Evolutionary conservation across 1,139 yeast species (phyloP).

Genomic region (Yamadazyma pseudoaaseri): DNA sequence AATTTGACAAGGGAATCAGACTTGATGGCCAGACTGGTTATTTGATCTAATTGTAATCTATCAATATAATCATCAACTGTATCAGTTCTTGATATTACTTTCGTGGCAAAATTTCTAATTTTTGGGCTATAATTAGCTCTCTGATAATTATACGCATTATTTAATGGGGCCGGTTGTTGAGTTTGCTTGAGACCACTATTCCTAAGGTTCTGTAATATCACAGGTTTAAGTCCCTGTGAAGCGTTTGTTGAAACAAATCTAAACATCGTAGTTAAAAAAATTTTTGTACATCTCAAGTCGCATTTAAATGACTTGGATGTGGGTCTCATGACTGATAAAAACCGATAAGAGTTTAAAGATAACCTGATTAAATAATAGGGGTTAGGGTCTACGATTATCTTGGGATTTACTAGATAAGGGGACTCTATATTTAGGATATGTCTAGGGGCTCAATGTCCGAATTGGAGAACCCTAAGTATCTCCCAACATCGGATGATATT

Average conservation of each 20-base stretch:
- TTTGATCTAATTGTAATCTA: constrained; percentile 23
- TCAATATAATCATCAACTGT: constrained; percentile 12
- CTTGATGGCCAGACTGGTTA: constrained; percentile 20
- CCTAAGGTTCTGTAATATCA: constrained; percentile 39
- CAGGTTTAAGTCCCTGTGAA: constrained; percentile 39
- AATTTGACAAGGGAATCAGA: constrained; percentile 22
- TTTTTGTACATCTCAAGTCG: constrained; percentile 4
- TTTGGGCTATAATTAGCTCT: background rate
- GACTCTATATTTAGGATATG: too few relatives aligned
- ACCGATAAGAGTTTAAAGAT: too few relatives aligned
- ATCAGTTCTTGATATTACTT: constrained; percentile 2
- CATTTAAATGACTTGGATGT: constrained; percentile 3
- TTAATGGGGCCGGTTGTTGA: constrained; percentile 8
- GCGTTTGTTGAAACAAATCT: constrained; percentile 40
- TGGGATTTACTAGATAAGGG: too few relatives aligned
- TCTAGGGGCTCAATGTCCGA: too few relatives aligned
- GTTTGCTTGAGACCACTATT: constrained; percentile 26
- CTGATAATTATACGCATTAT: constrained; percentile 1
- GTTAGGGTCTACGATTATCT: too few relatives aligned
- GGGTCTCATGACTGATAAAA: too few relatives aligned
- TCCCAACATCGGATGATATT: too few relatives aligned
- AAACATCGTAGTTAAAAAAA: constrained; percentile 26
- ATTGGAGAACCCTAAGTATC: too few relatives aligned
- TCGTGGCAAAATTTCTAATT: constrained; percentile 2
- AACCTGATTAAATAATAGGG: background rate